Evolutionary conservation across 2,329 filamentous ascomycete species (phyloP).

Genomic region (Didymosphaeria variabile): DNA sequence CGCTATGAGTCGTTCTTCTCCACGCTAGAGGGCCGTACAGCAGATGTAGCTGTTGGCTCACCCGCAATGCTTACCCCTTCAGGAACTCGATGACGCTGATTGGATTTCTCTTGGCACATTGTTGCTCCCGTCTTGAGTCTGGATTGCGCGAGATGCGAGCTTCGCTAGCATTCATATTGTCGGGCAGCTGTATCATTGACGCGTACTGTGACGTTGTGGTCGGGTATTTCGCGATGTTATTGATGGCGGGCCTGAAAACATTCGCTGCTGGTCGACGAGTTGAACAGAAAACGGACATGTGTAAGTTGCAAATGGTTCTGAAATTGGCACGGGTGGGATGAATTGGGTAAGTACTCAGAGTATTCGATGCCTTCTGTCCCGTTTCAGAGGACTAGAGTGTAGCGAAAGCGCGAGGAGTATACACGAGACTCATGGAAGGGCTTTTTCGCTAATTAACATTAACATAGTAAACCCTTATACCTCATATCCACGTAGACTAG

Average conservation of each 20-base stretch:
- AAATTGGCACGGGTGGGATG: no score
- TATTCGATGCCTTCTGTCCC: no score
- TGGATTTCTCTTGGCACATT: not conserved
- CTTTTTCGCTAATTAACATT: not conserved
- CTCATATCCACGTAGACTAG: not conserved
- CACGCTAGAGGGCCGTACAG: not conserved
- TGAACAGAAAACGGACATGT: no score
- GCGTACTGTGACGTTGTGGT: not conserved
- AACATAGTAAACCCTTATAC: not conserved
- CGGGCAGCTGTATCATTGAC: not conserved
- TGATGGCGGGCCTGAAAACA: not conserved
- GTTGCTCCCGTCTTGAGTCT: not conserved
- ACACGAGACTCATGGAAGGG: no score
- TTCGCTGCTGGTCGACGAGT: no score
- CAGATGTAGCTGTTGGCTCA: not conserved
- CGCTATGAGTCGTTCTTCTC: not conserved
- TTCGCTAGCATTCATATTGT: not conserved
- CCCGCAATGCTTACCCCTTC: not conserved
- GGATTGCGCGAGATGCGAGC: not conserved
- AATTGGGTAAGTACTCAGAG: no score
- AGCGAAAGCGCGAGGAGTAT: no score
- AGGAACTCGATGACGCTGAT: not conserved
- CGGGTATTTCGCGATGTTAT: not conserved
- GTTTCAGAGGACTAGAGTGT: no score
- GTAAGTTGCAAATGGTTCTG: no score